Conservation (phyloP, 2,329 filamentous ascomycete species). For the Diplodia scrobiculata region DNA sequence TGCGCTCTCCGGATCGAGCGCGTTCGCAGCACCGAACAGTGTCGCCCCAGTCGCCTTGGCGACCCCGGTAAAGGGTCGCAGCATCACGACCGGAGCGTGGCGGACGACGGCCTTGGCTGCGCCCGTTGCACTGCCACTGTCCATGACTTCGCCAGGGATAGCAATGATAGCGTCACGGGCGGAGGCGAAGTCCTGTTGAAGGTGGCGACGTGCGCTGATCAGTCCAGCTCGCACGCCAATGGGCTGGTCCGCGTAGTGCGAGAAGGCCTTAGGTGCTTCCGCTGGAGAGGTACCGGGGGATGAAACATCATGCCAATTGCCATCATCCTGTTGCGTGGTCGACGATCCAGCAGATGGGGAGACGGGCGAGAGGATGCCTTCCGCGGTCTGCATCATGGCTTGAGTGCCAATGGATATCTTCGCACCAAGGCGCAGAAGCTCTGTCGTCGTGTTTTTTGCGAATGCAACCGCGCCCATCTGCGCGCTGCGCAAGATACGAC, state of each 20-base stretch:
- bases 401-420: constrained; percentile 95
- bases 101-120: constrained; percentile 76
- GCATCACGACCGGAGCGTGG: constrained; percentile 87
- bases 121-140: constrained; percentile 77
- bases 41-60: constrained; percentile 87
- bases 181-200: constrained; percentile 83
- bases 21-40: constrained; percentile 87
- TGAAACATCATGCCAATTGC: constrained; percentile 60
- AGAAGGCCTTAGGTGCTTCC: constrained; percentile 75
- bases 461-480: constrained; percentile 89
- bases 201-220: constrained; percentile 75
- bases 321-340: constrained; percentile 30
- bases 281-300: constrained; percentile 48
- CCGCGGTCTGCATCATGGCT: constrained; percentile 84
- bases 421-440: constrained; percentile 90
- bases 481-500: constrained; percentile 85
- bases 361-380: constrained; percentile 66
- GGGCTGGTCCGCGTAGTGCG: constrained; percentile 91
- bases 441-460: constrained; percentile 88
- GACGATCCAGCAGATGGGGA: constrained; percentile 28
- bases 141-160: constrained; percentile 86
- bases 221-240: constrained; percentile 85
- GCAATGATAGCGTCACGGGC: constrained; percentile 92
- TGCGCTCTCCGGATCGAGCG: constrained; percentile 79
- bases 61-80: constrained; percentile 86